Base-by-base conservation (phyloP, 371 early-diverging fungal species). In the Mortierella sp. region DNA sequence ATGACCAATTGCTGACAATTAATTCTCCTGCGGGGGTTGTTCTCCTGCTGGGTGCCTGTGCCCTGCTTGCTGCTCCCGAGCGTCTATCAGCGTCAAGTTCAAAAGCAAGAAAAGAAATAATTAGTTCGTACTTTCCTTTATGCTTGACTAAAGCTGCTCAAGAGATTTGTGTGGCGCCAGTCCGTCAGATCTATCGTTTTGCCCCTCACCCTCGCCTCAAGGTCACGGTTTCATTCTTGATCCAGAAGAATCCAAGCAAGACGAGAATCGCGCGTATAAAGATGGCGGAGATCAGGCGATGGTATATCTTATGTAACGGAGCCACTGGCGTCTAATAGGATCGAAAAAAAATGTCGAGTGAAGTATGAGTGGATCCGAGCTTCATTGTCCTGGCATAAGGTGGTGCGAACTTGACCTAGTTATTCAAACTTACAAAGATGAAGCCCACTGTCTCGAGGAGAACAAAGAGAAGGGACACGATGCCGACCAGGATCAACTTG, bases 1-100 rank as follows among this genome's bases (percentile, higher is more conserved):
- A 96, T 1, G 91, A 89, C 88, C 95, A 95, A 84, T 96, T 97
- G 66, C 94, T 86, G 14, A 96, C 85, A 61, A 96, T 93, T 6
- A 97, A 68, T 76, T 95, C 92, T 66, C 95, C 96, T 48, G 68
- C 68, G 16, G 81, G 39, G 13, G 71, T 29, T 22, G 88, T 75
- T 48, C 79, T 77, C 70, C 84, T 78, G 53, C n/a, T 68, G 37
- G 69, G 29, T 19, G 70, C 19, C 19, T 79, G 77, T 26, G 64
- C 44, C 63, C 71, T 86, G 71, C 41, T 69, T 14, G 80, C 48
- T 41, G 61, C 79, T 31, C 78, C 41, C n/a, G 81, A 71, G 26
- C 82, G 76, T 64, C 79, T 79, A 72, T 45, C 5, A 47, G 26
- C 26, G 14, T 39, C 64, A 10, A 29, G 22, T 24, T 61, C 5